Conservation (phyloP, 306 rosid species). For the Chamaecrista fasciculata region DNA sequence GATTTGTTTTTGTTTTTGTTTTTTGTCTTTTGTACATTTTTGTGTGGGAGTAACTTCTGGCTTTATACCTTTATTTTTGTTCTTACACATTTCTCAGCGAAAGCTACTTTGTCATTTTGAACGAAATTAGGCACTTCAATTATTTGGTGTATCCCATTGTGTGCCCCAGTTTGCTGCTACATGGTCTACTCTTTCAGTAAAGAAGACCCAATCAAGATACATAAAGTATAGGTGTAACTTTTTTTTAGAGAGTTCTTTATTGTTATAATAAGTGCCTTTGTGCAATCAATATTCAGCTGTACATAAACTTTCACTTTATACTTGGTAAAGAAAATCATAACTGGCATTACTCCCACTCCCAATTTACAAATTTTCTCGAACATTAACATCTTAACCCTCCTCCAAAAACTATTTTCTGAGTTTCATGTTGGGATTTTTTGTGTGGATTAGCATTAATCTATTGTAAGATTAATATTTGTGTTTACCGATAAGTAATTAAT, state of each 20-base stretch:
- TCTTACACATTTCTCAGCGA: background rate
- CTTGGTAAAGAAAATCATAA: background rate
- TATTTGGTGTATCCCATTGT: background rate
- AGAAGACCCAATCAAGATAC: background rate
- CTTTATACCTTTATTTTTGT: background rate
- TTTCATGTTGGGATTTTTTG: too few species aligned
- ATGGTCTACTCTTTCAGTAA: background rate
- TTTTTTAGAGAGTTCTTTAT: background rate
- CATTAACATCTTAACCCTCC: background rate
- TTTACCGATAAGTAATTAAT: too few species aligned
- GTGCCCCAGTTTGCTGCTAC: background rate
- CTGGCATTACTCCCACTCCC: background rate
- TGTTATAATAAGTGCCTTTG: slow-evolving; percentile 1
- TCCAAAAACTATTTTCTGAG: too few species aligned
- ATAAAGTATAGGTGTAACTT: background rate
- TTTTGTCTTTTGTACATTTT: too few species aligned
- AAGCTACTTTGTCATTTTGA: background rate
- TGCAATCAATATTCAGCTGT: slow-evolving; percentile 8
- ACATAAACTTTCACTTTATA: background rate
- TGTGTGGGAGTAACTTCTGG: background rate
- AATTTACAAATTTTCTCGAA: background rate
- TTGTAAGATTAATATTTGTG: too few species aligned
- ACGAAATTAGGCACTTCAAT: background rate
- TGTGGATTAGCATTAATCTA: too few species aligned
- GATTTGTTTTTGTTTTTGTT: background rate